phyloP scores from a whole-genome alignment of 148 eudicot genomes.

The Heliosperma pusillum region DNA sequence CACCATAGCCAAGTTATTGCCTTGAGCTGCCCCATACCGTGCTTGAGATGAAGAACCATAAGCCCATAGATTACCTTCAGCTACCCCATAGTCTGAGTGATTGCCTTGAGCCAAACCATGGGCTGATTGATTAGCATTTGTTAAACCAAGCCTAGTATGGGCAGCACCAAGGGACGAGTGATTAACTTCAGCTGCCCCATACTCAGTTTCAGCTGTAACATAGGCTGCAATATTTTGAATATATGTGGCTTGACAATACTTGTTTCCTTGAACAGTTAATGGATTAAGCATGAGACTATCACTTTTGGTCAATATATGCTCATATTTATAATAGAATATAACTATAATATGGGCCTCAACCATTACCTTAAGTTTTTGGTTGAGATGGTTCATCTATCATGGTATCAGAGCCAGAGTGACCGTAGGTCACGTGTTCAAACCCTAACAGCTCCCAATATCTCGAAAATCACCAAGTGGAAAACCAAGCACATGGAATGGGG shows the following conservation, averaged over 20 bases:
- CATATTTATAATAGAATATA: no score
- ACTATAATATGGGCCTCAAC: no score
- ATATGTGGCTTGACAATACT: background rate
- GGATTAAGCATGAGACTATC: background rate
- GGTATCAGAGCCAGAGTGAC: no score
- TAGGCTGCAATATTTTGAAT: background rate
- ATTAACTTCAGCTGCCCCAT: background rate
- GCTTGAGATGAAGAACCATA: background rate
- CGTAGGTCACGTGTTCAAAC: no score
- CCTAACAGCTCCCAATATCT: no score
- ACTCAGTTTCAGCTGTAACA: background rate
- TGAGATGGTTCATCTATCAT: no score
- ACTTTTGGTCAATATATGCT: conserved; percentile 5
- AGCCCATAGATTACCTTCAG: background rate
- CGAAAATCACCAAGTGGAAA: no score
- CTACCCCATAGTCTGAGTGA: background rate
- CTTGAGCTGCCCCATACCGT: background rate
- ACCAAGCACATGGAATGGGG: no score
- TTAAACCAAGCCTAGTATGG: background rate
- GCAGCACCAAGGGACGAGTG: background rate
- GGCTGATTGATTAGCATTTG: conserved; percentile 2
- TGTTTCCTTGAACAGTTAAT: background rate
- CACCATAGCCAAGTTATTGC: background rate
- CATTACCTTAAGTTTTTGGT: no score
- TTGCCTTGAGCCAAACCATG: background rate